Evolutionary conservation across 129 eudicot species (phyloP).

Genomic region (Daucus carota): DH1_v3.0 NC_030385.2:39463001-39463500

Average conservation of each 20-base stretch:
- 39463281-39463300: background rate
- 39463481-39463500: background rate
- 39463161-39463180: background rate
- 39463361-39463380: background rate
- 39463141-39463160: background rate
- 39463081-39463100: slow-evolving; percentile 13
- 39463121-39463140: slow-evolving; percentile 9
- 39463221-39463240: background rate
- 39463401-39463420: background rate
- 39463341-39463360: background rate
- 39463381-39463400: background rate
- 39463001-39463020: slow-evolving; percentile 59
- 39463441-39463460: background rate
- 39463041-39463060: slow-evolving; percentile 73
- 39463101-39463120: slow-evolving; percentile 11
- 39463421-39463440: background rate
- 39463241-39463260: background rate
- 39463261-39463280: background rate
- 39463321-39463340: background rate
- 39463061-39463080: slow-evolving; percentile 44
- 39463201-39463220: background rate
- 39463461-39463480: background rate
- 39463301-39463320: background rate
- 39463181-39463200: background rate
- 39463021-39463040: slow-evolving; percentile 50